Percentiles rank a stretch among this genome's conserved stretches.
Evolutionary conservation across 139 green algal species (phyloP).

Genomic region (Volvox reticuliferus): DNA sequence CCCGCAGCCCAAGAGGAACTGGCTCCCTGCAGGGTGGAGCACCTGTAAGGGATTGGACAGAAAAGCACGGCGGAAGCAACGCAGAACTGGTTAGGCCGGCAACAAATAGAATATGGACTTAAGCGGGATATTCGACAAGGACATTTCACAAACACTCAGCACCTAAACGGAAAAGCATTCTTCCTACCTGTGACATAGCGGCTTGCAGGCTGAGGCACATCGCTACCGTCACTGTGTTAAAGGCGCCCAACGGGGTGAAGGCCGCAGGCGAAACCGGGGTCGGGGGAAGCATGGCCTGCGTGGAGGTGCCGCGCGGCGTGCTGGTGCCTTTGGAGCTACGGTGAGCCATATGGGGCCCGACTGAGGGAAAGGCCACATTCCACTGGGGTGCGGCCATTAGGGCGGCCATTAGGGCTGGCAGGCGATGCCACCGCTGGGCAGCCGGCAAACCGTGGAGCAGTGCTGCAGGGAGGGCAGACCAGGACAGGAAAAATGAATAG

Average conservation of each 20-base stretch:
- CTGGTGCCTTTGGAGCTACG: background rate
- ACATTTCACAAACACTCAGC: too few relatives aligned
- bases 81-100: too few relatives aligned
- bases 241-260: background rate
- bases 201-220: background rate
- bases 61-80: too few relatives aligned
- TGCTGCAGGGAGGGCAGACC: background rate
- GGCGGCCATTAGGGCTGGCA: slow-evolving; percentile 35
- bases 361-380: background rate
- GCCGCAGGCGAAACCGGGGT: background rate
- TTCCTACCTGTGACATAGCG: slow-evolving; percentile 28
- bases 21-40: slow-evolving; percentile 32
- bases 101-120: too few relatives aligned
- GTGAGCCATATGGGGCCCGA: background rate
- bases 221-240: background rate
- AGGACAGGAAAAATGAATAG: background rate
- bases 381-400: slow-evolving; percentile 8
- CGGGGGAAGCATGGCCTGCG: background rate
- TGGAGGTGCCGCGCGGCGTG: background rate
- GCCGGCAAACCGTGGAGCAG: slow-evolving; percentile 3
- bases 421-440: slow-evolving; percentile 23
- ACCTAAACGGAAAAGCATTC: background rate
- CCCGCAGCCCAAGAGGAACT: slow-evolving; percentile 39
- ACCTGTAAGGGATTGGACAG: background rate
- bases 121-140: too few relatives aligned